Evolutionary conservation across 306 rosid species (phyloP).

Genomic region (Alnus glutinosa): DNA sequence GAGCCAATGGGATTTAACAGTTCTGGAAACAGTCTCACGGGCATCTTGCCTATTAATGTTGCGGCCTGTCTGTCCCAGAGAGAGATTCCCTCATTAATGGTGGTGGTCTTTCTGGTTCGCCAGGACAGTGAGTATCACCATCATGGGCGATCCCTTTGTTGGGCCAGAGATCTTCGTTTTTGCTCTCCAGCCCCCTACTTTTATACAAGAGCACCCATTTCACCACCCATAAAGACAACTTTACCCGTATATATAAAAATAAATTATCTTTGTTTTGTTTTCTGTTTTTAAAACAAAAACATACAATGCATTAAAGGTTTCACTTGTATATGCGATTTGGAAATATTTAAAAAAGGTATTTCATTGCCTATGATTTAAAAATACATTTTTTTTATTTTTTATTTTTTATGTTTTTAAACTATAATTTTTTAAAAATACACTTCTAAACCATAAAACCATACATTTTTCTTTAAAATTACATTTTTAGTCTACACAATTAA

Average conservation of each 20-base stretch:
- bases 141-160: conserved; percentile 39
- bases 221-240: background rate
- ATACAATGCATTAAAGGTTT: no score
- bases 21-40: conserved; percentile 30
- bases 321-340: no score
- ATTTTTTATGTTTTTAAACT: no score
- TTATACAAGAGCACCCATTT: background rate
- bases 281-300: no score
- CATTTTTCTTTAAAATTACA: no score
- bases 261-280: background rate
- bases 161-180: conserved; percentile 2
- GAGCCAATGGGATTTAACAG: conserved; percentile 24
- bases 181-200: no score
- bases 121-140: conserved; percentile 47
- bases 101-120: conserved; percentile 38
- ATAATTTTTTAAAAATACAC: no score
- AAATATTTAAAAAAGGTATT: no score
- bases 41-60: conserved; percentile 53
- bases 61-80: conserved; percentile 47
- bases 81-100: conserved; percentile 67
- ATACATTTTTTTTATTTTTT: no score
- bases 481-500: no score
- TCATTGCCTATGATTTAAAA: no score
- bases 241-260: background rate
- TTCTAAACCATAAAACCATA: no score